Evolutionary conservation across 192 early-diverging fungal species (phyloP), one percentile per base, ranked within the genome.

Genomic region (Umbelopsis ramanniana): DNA sequence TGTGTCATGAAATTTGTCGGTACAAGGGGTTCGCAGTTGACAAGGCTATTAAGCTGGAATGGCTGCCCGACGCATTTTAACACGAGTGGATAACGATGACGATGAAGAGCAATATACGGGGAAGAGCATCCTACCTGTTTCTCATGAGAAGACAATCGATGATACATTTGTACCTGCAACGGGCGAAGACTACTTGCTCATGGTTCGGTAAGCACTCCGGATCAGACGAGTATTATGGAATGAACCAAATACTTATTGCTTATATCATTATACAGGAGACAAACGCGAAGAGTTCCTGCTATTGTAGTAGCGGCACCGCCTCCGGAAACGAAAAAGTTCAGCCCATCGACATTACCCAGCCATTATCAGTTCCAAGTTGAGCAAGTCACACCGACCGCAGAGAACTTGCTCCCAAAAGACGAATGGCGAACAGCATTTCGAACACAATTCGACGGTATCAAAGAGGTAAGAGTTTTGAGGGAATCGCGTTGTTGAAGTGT

Each of bases 101-200:
- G 33, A 37, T 0, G 57, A 38, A 29, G 57, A 63, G 1, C 19
- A 50, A 19, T 63, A 37, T 19, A 3, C 17, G 2, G 57, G 57
- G 5, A 63, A 63, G 33, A 37, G 57, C 19, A 37, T 37, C 5
- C 14, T 63, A 35, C 57, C 57, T 14, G 57, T 63, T 10, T 29
- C 26, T 5, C n/a, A 11, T 14, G 33, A 35, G 8, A 63, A 63
- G 14, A 14, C 1, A 6, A 63, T 63, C 33, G 57, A 63, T 33
- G 57, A 63, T 33, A 19, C 15, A 12, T 63, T 63, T 19, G 60
- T 75, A 14, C 76, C 76, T 8, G 23, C 72, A 15, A 68, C 68
- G 21, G 76, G 76, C 21, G 76, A 77, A 70, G 76, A 77, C 22
- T 77, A 77, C 38, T 29, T 77, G 17, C 71, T 72, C 14, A 52